These are phyloP conservation scores for Skeletonema tropicum DNA, from an alignment of 108 stramenopile species.

Conservation along the genomic window DNA sequence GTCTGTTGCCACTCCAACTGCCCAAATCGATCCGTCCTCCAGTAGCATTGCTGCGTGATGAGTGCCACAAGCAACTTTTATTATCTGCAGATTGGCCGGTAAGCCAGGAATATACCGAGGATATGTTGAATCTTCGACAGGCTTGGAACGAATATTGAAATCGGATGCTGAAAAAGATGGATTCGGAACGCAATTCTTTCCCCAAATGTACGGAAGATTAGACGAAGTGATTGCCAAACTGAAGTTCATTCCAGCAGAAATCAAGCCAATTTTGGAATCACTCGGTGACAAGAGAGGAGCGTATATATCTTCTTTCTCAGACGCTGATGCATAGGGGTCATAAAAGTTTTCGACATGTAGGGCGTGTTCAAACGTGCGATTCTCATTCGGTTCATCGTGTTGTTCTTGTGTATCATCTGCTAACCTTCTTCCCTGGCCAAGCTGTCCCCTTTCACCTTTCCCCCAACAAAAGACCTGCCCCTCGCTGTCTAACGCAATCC, in stretches of 20 bases:
- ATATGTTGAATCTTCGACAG: slow-evolving; percentile 40
- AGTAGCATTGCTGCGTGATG: slow-evolving; percentile 84
- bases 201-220: slow-evolving; percentile 81
- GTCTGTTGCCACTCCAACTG: slow-evolving; percentile 83
- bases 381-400: slow-evolving; percentile 29
- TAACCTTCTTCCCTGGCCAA: slow-evolving; percentile 68
- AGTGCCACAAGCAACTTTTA: slow-evolving; percentile 75
- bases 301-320: slow-evolving; percentile 22
- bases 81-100: slow-evolving; percentile 53
- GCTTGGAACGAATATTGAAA: slow-evolving; percentile 44
- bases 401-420: slow-evolving; percentile 49
- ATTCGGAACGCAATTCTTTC: slow-evolving; percentile 69
- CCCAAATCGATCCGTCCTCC: slow-evolving; percentile 85
- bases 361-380: slow-evolving; percentile 50
- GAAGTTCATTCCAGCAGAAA: slow-evolving; percentile 81
- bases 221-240: slow-evolving; percentile 63
- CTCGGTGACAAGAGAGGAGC: slow-evolving; percentile 35
- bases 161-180: slow-evolving; percentile 24
- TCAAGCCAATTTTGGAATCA: slow-evolving; percentile 42
- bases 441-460: slow-evolving; percentile 85
- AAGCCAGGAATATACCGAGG: slow-evolving; percentile 67
- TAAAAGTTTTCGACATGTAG: slow-evolving; percentile 35
- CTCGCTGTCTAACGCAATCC: slow-evolving; percentile 68
- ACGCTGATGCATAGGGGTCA: slow-evolving; percentile 49
- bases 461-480: slow-evolving; percentile 89